Base-by-base conservation (phyloP, 2,329 filamentous ascomycete genomes). In the Blastomyces percursus region DNA sequence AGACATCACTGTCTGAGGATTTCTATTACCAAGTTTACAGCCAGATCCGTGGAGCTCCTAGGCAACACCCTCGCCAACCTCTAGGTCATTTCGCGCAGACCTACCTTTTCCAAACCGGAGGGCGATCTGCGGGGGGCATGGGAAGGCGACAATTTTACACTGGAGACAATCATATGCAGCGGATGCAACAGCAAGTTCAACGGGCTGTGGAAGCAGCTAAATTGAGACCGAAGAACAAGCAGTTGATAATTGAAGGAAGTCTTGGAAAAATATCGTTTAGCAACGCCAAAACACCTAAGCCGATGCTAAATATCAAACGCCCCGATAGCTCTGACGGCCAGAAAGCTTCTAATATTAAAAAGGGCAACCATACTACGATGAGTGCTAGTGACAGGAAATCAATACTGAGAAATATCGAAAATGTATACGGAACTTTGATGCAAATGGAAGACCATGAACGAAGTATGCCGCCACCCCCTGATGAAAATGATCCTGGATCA, bases 131-230 rank as follows among this genome's bases (percentile, higher is more conserved):
- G 61, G 85, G 84, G 51, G 72, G 76, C 64, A 84, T 85, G 71
- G 82, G 74, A 55, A 78, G 91, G 66, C 85, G 91, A 66, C 86
- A 94, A 68, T 86, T 87, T 64, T 84, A 91, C 64, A 90, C 88
- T 52, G 91, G 90, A 21, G 94, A 99, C 74, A 99, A 96, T 73
- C 94, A 99, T 72, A 90, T 97, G 79, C 94, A 97, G 74, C 88
- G 94, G 62, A 99, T 99, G 94, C 93, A 99, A 75, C 94, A 99
- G 76, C 94, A 99, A 75, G 95, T 99, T 14, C 93, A 96, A 74
- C 87, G 94, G 62, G 94, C 94, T 30, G 94, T 99, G 0, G 94
- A 99, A 72, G 94, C 94, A 0, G 94, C 94, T 60, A 99, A 97
- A 79, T 90, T 91, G 64, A 93, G 96, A 76, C 94, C 94, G 14